Base-by-base conservation (phyloP, 768 basidiomycete species). In the Russula emetica region DNA sequence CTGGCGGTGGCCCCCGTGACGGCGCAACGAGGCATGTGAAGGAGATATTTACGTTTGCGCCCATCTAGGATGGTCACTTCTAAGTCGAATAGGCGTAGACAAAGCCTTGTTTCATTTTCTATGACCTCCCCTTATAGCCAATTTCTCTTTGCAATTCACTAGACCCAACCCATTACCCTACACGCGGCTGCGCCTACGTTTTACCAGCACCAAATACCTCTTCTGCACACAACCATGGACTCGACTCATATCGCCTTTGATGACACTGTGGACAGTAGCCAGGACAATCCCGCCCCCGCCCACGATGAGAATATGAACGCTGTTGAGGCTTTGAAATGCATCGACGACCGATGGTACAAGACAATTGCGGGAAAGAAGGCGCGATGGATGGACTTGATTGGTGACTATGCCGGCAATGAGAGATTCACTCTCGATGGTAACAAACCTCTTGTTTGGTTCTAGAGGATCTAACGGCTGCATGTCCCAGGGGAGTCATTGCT, bases 401-500 rank as follows among this genome's bases (percentile, higher is more conserved):
- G 86, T 4, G 87, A 87, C 69, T 88, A 87, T 71, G 86, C 84
- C 24, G 87, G 87, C 1, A 79, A 70, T 40, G 87, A 89, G 69
- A 78, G 78, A 18, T 89, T 89, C 69, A 69, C 87, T 45, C 76
- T 89, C 62, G 85, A 88, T 71, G 86, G 86, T 83, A 70, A 42
- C 70, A 66, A 10, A 34, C 2, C 11, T 22, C 47, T 40, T 50
- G 22, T 24, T 28, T n/a, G 45, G 30, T 28, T 14, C 49, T 42
- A 61, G 24, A 47, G 32, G 56, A 28, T 32, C 11, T 50, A 28
- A n/a, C 44, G 2, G 7, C 42, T 54, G n/a, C 22, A 24, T 44
- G 3, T 53, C 13, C n/a, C 51, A 87, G 86, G 86, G 1, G 83
- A 89, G 71, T 82, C 88, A 0, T 71, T 89, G 22, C 63, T 87